Conservation (phyloP, 2,329 filamentous ascomycete species). For the Aspergillus pseudonomiae region DNA sequence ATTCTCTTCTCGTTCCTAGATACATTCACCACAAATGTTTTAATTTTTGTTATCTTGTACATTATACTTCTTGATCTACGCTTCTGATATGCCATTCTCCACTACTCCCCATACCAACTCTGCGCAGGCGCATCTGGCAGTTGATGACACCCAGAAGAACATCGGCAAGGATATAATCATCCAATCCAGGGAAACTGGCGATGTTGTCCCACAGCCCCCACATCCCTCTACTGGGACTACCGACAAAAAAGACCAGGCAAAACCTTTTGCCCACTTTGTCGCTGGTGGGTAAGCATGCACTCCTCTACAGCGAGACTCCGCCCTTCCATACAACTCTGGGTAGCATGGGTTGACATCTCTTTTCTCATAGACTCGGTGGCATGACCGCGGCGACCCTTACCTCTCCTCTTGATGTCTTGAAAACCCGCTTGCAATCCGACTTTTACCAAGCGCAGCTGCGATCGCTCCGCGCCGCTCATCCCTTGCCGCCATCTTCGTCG, state of each 20-base stretch:
- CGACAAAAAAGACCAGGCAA: slow-evolving; percentile 52
- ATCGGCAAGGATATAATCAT: slow-evolving; percentile 21
- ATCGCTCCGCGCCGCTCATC: slow-evolving; percentile 64
- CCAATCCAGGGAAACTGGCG: slow-evolving; percentile 44
- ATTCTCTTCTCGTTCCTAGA: not conserved
- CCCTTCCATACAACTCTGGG: not conserved
- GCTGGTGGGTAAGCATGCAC: slow-evolving; percentile 74
- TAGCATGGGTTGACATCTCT: not conserved
- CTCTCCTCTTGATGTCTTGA: slow-evolving; percentile 89
- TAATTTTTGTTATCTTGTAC: not conserved
- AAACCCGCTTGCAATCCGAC: slow-evolving; percentile 90
- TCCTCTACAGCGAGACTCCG: not conserved
- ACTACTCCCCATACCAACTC: slow-evolving; percentile 24
- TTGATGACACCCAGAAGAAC: slow-evolving; percentile 16
- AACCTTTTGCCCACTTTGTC: slow-evolving; percentile 90
- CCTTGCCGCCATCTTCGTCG: slow-evolving; percentile 48
- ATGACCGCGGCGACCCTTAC: slow-evolving; percentile 94
- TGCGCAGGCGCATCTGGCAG: slow-evolving; percentile 30
- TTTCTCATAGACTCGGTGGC: slow-evolving; percentile 69
- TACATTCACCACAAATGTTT: not conserved
- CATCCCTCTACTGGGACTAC: slow-evolving; percentile 23
- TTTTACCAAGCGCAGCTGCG: slow-evolving; percentile 84
- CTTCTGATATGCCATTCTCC: slow-evolving; percentile 27
- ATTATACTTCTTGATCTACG: not conserved
- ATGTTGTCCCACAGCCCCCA: slow-evolving; percentile 33